phyloP scores from a whole-genome alignment of 495 filamentous ascomycete species.

The Bathelium albidoporum region DNA sequence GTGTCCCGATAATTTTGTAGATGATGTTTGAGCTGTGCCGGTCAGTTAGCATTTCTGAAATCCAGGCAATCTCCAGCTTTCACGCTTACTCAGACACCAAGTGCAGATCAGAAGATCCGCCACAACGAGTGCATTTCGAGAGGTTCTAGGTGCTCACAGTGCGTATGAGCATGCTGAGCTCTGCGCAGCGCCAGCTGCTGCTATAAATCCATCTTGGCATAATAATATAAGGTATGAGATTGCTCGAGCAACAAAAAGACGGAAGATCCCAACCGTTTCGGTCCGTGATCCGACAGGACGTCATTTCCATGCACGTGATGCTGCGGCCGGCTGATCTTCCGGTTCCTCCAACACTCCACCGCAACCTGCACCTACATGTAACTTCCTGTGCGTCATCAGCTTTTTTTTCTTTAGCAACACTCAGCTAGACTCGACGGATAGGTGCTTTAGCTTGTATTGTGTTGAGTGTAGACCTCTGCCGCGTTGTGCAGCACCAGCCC shows the following conservation, averaged over 20 bases:
- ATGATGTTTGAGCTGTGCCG: too few species aligned
- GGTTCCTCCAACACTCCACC: neutral
- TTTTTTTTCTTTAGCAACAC: neutral
- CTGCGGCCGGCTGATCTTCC: neutral
- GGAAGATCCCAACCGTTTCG: neutral
- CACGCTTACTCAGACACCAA: neutral
- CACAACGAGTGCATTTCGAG: neutral
- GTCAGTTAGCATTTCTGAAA: too few species aligned
- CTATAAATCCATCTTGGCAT: neutral
- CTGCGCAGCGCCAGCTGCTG: neutral
- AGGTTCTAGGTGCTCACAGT: neutral
- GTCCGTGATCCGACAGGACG: neutral
- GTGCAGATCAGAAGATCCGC: neutral
- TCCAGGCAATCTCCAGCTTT: neutral
- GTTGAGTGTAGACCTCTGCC: neutral
- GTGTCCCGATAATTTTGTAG: too few species aligned
- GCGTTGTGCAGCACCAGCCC: neutral
- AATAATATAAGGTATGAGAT: neutral
- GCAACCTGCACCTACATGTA: neutral
- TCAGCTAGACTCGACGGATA: neutral
- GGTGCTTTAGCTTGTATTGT: neutral
- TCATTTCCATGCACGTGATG: conserved; percentile 1
- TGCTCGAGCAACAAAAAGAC: neutral
- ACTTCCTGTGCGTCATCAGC: neutral
- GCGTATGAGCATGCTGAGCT: neutral